Conservation (phyloP, 345 rosid species). For the Syzygium oleosum region DNA sequence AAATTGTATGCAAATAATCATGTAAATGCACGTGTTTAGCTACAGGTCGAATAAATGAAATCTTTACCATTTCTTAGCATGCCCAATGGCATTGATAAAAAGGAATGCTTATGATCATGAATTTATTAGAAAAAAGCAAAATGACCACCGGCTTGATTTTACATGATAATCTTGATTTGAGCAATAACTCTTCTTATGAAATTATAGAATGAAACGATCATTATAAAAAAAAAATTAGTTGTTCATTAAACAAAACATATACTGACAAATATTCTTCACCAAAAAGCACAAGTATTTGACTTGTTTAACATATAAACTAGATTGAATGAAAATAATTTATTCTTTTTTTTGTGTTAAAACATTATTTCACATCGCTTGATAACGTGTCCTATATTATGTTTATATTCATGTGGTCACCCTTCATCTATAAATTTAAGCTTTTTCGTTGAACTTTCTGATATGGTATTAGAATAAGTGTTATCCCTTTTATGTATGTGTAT, state of each 20-base stretch:
- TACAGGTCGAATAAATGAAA: neutral
- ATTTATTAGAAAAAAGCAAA: neutral
- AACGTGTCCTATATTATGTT: too few relatives aligned
- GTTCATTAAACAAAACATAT: neutral
- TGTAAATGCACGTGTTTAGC: neutral
- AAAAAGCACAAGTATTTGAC: neutral
- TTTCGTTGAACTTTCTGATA: too few relatives aligned
- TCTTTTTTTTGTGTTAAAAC: neutral
- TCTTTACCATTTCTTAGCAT: neutral
- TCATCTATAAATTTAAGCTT: neutral
- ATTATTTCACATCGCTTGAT: neutral
- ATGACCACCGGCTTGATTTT: neutral
- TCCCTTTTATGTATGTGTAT: neutral
- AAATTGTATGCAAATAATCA: neutral
- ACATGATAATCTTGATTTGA: neutral
- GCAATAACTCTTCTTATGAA: neutral
- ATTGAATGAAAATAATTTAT: neutral
- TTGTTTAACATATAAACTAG: neutral
- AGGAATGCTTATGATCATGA: neutral
- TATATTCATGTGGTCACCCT: neutral
- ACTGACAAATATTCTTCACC: neutral
- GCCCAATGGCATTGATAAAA: neutral
- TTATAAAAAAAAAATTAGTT: neutral
- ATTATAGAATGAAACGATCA: neutral
- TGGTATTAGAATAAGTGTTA: too few relatives aligned